A percentile compares a stretch with the other conserved stretches of the same genome.
These are phyloP conservation scores for Pleodorina starrii DNA, from an alignment of 139 green algal genomes.

Conservation along the genomic window DNA sequence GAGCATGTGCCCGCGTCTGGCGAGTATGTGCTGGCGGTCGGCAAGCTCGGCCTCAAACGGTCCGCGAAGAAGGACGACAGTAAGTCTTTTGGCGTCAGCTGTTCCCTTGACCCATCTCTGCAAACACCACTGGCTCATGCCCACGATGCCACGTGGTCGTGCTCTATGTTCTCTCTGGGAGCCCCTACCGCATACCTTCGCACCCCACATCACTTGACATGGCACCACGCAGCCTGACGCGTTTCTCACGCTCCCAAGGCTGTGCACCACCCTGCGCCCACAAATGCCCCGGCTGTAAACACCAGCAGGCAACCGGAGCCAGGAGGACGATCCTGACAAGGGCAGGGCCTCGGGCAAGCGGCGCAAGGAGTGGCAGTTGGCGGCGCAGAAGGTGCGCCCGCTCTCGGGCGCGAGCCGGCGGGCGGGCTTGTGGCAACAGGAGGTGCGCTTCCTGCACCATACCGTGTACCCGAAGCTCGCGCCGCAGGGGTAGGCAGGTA, in stretches of 20 bases:
- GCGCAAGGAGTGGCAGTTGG: slow-evolving; percentile 31
- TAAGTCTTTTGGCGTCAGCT: too few relatives aligned
- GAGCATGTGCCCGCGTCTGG: background rate
- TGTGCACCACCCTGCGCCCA: too few relatives aligned
- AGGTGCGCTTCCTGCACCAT: slow-evolving; percentile 19
- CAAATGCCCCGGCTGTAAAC: too few relatives aligned
- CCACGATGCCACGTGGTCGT: too few relatives aligned
- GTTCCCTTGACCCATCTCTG: too few relatives aligned
- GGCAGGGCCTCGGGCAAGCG: background rate
- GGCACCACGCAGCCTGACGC: too few relatives aligned
- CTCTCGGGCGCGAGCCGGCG: background rate
- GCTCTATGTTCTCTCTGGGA: too few relatives aligned
- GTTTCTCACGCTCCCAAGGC: too few relatives aligned
- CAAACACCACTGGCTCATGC: too few relatives aligned
- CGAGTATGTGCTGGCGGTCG: slow-evolving; percentile 9
- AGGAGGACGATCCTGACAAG: background rate
- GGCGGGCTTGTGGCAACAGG: slow-evolving; percentile 7
- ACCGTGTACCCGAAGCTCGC: background rate
- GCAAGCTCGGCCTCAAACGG: background rate
- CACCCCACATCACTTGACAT: too few relatives aligned
- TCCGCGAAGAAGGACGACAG: background rate
- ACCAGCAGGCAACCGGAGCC: background rate
- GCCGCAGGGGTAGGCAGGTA: background rate
- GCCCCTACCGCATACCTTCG: too few relatives aligned
- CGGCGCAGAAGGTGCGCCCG: background rate